A percentile compares a stretch with the other conserved stretches of the same genome.
Evolutionary conservation across 345 rosid species (phyloP).

Genomic region (Excoecaria cochinchinensis): DNA sequence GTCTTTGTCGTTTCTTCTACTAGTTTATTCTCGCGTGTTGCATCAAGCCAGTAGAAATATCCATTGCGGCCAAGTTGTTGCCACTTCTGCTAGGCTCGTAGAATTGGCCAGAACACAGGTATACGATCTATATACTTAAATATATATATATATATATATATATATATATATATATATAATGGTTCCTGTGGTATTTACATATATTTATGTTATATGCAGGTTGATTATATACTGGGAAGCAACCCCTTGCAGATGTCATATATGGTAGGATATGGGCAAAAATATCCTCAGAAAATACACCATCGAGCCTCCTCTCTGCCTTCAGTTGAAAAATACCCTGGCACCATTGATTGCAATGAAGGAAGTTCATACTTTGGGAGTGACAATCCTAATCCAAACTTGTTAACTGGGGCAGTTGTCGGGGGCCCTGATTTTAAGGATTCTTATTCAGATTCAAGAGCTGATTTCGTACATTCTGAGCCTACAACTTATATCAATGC

Average conservation of each 20-base stretch:
- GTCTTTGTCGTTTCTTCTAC: conserved; percentile 25
- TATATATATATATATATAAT: no score
- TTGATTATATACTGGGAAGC: conserved; percentile 27
- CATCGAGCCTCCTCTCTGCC: conserved; percentile 27
- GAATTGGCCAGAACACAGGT: conserved; percentile 25
- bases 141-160: no score
- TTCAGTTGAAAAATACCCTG: background rate
- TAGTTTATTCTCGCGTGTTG: conserved; percentile 12
- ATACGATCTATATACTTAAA: background rate
- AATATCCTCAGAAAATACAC: conserved; percentile 23
- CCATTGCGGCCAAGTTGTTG: conserved; percentile 16
- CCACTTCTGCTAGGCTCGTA: conserved; percentile 16
- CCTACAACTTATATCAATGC: conserved; percentile 66
- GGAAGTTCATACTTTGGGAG: conserved; percentile 20
- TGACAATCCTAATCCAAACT: conserved; percentile 19
- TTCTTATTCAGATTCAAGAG: conserved; percentile 39
- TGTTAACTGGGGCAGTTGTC: conserved; percentile 25
- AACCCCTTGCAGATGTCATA: conserved; percentile 29
- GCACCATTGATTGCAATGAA: conserved; percentile 7
- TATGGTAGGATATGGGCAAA: conserved; percentile 27
- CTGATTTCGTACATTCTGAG: conserved; percentile 49
- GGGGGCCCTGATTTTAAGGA: conserved; percentile 22
- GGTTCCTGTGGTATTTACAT: no score
- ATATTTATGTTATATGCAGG: conserved; percentile 2
- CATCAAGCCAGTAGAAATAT: conserved; percentile 12